Base-by-base conservation (phyloP, 176 grass and related monocot species). In the Zea mays region DNA sequence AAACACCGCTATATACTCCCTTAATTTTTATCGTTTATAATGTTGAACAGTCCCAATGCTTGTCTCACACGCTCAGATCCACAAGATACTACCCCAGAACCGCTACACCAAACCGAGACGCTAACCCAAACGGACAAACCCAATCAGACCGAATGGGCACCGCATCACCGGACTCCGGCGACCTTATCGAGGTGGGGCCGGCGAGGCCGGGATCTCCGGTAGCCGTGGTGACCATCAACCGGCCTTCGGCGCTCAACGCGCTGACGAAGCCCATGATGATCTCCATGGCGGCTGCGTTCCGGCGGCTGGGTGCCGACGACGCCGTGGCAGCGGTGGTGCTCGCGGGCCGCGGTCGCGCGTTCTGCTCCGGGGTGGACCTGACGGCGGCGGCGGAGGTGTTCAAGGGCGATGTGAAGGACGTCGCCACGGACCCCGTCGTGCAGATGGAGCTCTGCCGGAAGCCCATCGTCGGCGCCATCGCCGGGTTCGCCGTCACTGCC, bases 361-460 rank as follows among this genome's bases (percentile, higher is more conserved):
- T 97, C 89, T 97, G 95, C 86, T 88, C 95, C 54, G 95, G 95
- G 64, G 91, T 94, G 16, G 95, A 97, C 72, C 85, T 97, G 42
- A 85, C 82, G 16, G 89, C 91, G 17, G 95, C 91, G 19, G 91
- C 86, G 82, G 81, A 89, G 75, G 91, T 97, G 72, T 97, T 97
- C 91, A 97, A 97, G 87, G 91, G 85, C 16, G 89, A 97, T 66
- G 95, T 97, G 40, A 94, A 92, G 70, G 95, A 97, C 64, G 77
- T 67, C 19, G 67, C 84, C 13, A 72, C 89, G 17, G 57, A 97
- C 71, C 73, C 89, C 38, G 91, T 97, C n/a, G 76, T 35, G 7
- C 84, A 84, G 80, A 93, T 97, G 88, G 87, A 93, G 59, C 80
- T 64, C 60, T 97, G 89, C 85, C 80, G 74, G 7, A 97, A 97